Conservation (phyloP, 345 rosid genomes). For the Lepidium africanum region DNA sequence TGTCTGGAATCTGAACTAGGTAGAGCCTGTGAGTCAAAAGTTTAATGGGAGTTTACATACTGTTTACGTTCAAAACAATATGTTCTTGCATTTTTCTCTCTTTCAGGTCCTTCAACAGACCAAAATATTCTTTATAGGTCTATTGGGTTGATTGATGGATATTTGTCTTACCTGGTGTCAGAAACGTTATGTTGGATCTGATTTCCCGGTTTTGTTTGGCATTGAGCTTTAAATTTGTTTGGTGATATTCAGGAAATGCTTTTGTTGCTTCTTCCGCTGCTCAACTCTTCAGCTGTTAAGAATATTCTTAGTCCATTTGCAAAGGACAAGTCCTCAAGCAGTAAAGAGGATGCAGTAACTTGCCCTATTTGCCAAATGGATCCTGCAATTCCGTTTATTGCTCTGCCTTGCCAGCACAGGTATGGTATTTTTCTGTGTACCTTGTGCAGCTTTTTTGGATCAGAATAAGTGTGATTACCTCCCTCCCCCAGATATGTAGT, state of each 20-base stretch:
- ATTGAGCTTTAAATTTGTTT: constrained; percentile 7
- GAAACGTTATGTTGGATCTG: neutral
- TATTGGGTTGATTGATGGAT: neutral
- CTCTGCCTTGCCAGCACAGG: constrained; percentile 97
- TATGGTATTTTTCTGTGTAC: constrained; percentile 19
- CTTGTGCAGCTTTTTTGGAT: neutral
- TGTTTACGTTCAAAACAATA: neutral
- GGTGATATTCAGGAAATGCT: constrained; percentile 74
- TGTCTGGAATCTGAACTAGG: constrained; percentile 3
- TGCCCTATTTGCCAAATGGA: constrained; percentile 81
- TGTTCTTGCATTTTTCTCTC: neutral
- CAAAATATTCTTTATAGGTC: neutral
- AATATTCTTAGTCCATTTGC: constrained; percentile 73
- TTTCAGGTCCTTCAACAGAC: neutral
- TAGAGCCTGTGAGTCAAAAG: neutral
- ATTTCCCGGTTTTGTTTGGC: neutral
- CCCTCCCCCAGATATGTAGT: neutral
- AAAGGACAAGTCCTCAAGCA: constrained; percentile 63
- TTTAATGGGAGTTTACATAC: neutral
- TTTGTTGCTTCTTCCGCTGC: constrained; percentile 92
- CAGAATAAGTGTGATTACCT: neutral
- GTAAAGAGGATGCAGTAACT: constrained; percentile 42
- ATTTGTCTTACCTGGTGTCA: neutral
- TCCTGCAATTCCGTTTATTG: constrained; percentile 82
- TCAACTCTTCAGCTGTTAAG: constrained; percentile 78